Evolutionary conservation across 169 alveolate species (phyloP), one percentile per base, ranked within the genome.

Genomic region (Plasmodium fragile): DNA sequence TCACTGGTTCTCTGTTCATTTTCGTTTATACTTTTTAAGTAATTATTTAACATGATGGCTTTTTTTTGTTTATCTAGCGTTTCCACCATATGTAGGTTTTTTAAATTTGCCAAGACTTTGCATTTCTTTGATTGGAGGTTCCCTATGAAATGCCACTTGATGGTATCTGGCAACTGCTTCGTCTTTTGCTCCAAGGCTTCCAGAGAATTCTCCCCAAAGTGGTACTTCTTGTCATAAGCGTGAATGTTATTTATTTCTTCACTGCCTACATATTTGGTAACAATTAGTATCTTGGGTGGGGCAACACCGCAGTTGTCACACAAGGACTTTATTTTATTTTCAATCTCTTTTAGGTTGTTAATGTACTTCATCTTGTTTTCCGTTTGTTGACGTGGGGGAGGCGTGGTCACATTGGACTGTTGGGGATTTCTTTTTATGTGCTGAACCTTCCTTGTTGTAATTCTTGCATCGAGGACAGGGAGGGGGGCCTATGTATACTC

Each of bases 101-200:
- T 95, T 34, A 98, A 95, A 59, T 96, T 92, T 28, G 97, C 92
- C 7, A 98, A 94, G 85, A 96, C 83, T 75, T 96, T 97, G 8
- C 97, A 98, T 95, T 99, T 99, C 84, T 98, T 98, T 28, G 98
- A 95, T 95, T 99, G 98, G 18, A 99, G 78, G 92, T 98, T 99
- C 8, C 99, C 99, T 39, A 98, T 98, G 92, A 98, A 98, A 94
- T 98, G 99, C 99, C 99, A 99, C 91, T 96, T 96, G 34, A 98
- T 98, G 75, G 98, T 98, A 30, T 92, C 81, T 55, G 99, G 98
- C 11, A 98, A 95, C 41, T 79, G 55, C 4, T 81, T 82, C 55
- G 99, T 96, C 96, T 98, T 99, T 92, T 95, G 97, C 25, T 96
- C 87, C 53, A 99, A 89, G 90, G 98, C 99, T 81, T 98, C 98